A percentile compares a stretch with the other conserved stretches of the same genome.
These are phyloP conservation scores for Tetrahymena thermophila DNA, from an alignment of 73 alveolate genomes.

Conservation along the genomic window DNA sequence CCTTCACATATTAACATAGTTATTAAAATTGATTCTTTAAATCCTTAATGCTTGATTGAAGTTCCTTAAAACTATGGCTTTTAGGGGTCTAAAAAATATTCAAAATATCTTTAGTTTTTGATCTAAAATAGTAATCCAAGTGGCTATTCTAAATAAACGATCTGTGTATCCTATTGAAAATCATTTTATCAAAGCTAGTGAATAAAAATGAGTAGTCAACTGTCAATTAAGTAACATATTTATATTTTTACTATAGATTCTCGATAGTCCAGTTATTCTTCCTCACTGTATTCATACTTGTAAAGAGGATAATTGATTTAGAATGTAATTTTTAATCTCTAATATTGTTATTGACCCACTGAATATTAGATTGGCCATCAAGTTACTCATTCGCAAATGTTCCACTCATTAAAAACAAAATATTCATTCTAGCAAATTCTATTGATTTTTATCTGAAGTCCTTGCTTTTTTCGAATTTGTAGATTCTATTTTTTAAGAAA, in stretches of 20 bases:
- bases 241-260: background rate
- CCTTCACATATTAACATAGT: background rate
- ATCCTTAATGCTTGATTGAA: no score
- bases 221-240: background rate
- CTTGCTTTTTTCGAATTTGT: background rate
- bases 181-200: background rate
- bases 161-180: background rate
- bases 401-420: background rate
- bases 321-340: background rate
- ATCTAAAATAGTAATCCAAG: background rate
- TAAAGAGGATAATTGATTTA: background rate
- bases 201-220: background rate
- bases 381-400: background rate
- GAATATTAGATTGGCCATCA: background rate
- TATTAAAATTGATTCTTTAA: no score
- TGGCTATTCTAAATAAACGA: background rate
- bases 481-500: background rate
- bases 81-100: background rate
- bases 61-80: background rate
- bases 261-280: background rate
- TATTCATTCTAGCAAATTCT: background rate
- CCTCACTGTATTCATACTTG: background rate
- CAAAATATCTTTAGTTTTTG: background rate
- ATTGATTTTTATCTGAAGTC: background rate
- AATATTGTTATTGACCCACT: background rate